Evolutionary conservation across 768 basidiomycete genomes (phyloP).

Genomic region (Dioszegia hungarica): DNA sequence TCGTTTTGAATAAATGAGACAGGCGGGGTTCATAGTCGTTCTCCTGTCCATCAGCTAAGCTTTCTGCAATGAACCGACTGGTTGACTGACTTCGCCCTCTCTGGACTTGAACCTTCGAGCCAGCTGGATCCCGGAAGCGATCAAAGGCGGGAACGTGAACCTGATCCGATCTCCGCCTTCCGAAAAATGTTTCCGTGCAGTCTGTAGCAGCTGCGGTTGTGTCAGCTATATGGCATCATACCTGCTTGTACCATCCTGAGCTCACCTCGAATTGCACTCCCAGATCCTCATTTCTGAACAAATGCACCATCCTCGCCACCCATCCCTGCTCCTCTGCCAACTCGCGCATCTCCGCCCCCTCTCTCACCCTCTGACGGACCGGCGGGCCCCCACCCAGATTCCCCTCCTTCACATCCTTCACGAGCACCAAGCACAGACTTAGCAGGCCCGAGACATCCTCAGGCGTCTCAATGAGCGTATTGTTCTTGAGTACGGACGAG

Average conservation of each 20-base stretch:
- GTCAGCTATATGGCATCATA: background rate
- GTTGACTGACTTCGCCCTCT: conserved; percentile 54
- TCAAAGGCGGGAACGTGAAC: conserved; percentile 93
- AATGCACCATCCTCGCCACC: conserved; percentile 95
- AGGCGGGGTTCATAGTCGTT: conserved; percentile 80
- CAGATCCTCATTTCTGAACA: conserved; percentile 82
- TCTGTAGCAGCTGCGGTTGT: conserved; percentile 71
- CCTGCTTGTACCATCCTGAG: background rate
- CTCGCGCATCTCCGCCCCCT: conserved; percentile 69
- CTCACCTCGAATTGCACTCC: conserved; percentile 83
- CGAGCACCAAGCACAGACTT: conserved; percentile 84
- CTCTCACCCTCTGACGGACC: conserved; percentile 28
- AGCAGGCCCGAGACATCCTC: conserved; percentile 93
- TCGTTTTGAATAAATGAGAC: conserved; percentile 85
- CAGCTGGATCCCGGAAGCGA: conserved; percentile 86
- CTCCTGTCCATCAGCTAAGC: conserved; percentile 56
- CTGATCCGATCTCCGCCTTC: conserved; percentile 91
- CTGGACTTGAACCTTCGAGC: conserved; percentile 84
- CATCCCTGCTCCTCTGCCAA: conserved; percentile 98
- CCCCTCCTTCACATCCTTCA: conserved; percentile 62
- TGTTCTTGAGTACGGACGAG: conserved; percentile 90
- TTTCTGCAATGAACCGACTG: background rate
- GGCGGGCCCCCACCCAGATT: conserved; percentile 56
- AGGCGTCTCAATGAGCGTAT: conserved; percentile 85
- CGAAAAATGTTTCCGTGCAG: conserved; percentile 75